Evolutionary conservation across 306 rosid species (phyloP).

Genomic region (Ormosia semicastrata): DNA sequence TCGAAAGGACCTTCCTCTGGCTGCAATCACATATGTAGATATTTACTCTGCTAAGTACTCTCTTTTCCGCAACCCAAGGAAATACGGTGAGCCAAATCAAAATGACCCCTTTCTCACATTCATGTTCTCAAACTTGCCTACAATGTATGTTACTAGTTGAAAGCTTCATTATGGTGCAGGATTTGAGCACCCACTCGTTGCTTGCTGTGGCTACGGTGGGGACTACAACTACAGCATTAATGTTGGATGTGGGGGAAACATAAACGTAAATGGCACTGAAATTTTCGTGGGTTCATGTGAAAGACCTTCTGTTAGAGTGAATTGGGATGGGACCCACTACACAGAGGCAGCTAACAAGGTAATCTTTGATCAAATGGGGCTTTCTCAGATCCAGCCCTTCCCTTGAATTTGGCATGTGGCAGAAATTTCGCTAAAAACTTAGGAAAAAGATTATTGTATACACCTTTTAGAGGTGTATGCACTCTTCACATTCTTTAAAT

Average conservation of each 20-base stretch:
- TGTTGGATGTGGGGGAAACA: conserved; percentile 22
- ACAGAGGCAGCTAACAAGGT: conserved; percentile 44
- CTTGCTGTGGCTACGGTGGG: conserved; percentile 65
- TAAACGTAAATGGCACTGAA: conserved; percentile 21
- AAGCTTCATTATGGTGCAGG: conserved; percentile 22
- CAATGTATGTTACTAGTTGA: background rate
- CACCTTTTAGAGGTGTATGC: too few species aligned
- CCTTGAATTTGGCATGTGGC: conserved; percentile 36
- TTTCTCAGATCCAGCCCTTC: conserved; percentile 40
- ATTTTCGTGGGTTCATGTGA: conserved; percentile 37
- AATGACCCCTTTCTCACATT: background rate
- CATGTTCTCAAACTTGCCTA: background rate
- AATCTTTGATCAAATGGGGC: conserved; percentile 28
- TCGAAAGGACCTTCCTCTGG: conserved; percentile 43
- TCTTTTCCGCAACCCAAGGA: conserved; percentile 35
- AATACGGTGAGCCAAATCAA: conserved; percentile 40
- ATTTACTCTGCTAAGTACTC: conserved; percentile 33
- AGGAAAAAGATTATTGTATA: too few species aligned
- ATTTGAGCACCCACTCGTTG: conserved; percentile 38
- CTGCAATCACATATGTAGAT: conserved; percentile 65
- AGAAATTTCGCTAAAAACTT: background rate
- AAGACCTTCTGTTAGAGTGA: background rate
- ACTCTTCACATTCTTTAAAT: too few species aligned
- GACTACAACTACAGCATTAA: conserved; percentile 28
- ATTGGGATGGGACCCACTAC: conserved; percentile 47